These are phyloP conservation scores for Sphenostylis stenocarpa DNA, from an alignment of 306 rosid genomes.

Conservation along the genomic window DNA sequence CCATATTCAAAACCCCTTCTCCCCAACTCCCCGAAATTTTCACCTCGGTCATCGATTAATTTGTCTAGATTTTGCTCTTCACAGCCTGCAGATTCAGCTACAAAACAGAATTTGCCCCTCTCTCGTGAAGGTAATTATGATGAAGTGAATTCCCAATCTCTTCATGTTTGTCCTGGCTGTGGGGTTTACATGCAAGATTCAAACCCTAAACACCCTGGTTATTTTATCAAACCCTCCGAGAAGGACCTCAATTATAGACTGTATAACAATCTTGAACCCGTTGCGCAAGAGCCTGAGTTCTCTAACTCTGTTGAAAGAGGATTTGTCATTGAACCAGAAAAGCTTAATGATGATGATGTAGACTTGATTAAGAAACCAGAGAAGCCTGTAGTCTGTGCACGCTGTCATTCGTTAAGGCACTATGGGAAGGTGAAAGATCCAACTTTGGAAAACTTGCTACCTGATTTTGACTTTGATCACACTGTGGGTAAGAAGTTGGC, in stretches of 20 bases:
- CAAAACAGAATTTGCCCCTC: constrained; percentile 39
- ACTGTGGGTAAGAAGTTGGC: constrained; percentile 81
- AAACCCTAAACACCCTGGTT: constrained; percentile 78
- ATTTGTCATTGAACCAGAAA: constrained; percentile 51
- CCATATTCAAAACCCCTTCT: constrained; percentile 25
- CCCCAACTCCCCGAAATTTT: constrained; percentile 4
- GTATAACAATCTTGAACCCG: constrained; percentile 53
- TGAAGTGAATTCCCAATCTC: constrained; percentile 46
- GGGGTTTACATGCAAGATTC: constrained; percentile 83
- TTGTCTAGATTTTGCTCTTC: constrained; percentile 39
- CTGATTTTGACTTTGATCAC: constrained; percentile 87
- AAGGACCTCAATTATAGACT: constrained; percentile 60
- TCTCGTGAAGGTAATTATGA: constrained; percentile 85
- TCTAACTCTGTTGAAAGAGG: constrained; percentile 73
- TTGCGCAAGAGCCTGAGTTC: constrained; percentile 65
- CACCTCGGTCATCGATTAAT: constrained; percentile 11
- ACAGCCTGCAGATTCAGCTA: constrained; percentile 26
- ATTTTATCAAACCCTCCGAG: constrained; percentile 70
- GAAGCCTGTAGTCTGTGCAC: constrained; percentile 79
- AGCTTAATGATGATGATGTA: constrained; percentile 14
- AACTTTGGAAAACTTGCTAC: constrained; percentile 77
- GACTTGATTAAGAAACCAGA: constrained; percentile 37
- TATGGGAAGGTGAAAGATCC: constrained; percentile 91
- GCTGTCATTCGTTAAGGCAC: constrained; percentile 90
- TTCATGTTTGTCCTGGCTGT: constrained; percentile 79